phyloP scores from a whole-genome alignment of 495 filamentous ascomycete genomes.

The Aspergillus saccharolyticus region DNA sequence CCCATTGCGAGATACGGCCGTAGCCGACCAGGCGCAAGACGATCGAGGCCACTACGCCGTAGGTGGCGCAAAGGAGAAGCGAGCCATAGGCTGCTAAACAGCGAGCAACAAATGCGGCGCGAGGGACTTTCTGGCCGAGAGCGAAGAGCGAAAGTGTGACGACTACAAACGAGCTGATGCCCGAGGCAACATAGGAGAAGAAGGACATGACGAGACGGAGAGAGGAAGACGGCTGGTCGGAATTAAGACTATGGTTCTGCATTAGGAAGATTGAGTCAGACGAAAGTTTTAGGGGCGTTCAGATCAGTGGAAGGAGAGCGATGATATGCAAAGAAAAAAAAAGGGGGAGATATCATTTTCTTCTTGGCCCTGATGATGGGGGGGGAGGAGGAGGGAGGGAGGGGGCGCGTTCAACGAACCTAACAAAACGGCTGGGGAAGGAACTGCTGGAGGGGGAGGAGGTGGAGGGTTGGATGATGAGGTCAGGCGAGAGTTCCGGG shows the following conservation, averaged over 20 bases:
- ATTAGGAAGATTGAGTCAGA: background rate
- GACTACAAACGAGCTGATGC: conserved; percentile 50
- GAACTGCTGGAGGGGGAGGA: background rate
- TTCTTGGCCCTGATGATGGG: too few relatives aligned
- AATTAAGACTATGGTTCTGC: background rate
- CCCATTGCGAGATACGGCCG: conserved; percentile 78
- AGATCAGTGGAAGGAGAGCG: background rate
- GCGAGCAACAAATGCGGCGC: conserved; percentile 65
- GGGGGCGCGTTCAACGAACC: background rate
- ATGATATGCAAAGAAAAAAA: too few relatives aligned
- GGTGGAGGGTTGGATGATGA: conserved; percentile 12
- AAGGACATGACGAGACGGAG: conserved; percentile 33
- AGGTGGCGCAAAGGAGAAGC: conserved; percentile 59
- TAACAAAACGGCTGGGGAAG: background rate
- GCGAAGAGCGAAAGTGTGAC: conserved; percentile 55
- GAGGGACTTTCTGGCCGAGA: conserved; percentile 48
- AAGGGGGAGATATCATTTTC: too few relatives aligned
- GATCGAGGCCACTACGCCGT: conserved; percentile 74
- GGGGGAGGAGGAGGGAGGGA: background rate
- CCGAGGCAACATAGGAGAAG: conserved; percentile 44
- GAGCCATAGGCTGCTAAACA: conserved; percentile 65
- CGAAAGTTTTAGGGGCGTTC: background rate
- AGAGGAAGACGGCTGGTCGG: background rate
- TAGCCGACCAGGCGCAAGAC: conserved; percentile 65
- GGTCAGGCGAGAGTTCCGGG: conserved; percentile 16